Percentiles rank a stretch among this genome's conserved stretches.
Conservation (phyloP, 23 red algal species). For the Chondrus crispus region DNA sequence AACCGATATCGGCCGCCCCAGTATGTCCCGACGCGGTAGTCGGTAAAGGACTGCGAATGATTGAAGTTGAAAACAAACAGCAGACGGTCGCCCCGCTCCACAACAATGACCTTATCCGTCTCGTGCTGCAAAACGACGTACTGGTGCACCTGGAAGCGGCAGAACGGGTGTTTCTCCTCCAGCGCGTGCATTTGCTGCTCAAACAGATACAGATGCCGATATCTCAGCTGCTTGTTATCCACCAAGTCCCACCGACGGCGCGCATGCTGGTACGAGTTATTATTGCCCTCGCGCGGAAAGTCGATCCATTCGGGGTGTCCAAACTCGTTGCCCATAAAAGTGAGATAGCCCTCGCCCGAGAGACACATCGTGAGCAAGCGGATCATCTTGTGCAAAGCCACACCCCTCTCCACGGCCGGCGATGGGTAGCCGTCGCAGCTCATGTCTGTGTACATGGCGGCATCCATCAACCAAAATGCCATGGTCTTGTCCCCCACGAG, state of each 20-base stretch:
- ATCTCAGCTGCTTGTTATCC: conserved; percentile 75
- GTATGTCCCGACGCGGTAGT: conserved; percentile 88
- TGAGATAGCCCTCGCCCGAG: conserved; percentile 96
- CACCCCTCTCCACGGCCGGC: conserved; percentile 75
- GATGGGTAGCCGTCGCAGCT: conserved; percentile 51
- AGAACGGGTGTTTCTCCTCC: conserved; percentile 80
- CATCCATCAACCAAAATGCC: conserved; percentile 98
- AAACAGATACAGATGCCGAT: conserved; percentile 79
- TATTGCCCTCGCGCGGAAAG: conserved; percentile 98
- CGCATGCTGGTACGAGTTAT: conserved; percentile 92
- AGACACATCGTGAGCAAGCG: conserved; percentile 85
- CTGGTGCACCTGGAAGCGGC: conserved; percentile 77
- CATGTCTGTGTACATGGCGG: conserved; percentile 97
- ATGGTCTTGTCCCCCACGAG: conserved; percentile 99
- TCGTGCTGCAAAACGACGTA: conserved; percentile 77
- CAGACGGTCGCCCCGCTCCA: conserved; percentile 88
- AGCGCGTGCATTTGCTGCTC: conserved; percentile 75
- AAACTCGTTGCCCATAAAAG: conserved; percentile 99
- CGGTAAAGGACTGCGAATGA: conserved; percentile 77
- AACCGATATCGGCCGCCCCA: conserved; percentile 92
- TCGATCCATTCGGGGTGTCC: conserved; percentile 99
- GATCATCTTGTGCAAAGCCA: conserved; percentile 99
- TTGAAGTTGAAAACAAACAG: conserved; percentile 99
- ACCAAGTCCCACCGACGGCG: conserved; percentile 91
- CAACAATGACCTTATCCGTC: conserved; percentile 82